Percentiles rank a stretch among this genome's conserved stretches.
These are phyloP conservation scores for Penicillium sp. DNA, from an alignment of 2,329 filamentous ascomycete species.

Conservation along the genomic window DNA sequence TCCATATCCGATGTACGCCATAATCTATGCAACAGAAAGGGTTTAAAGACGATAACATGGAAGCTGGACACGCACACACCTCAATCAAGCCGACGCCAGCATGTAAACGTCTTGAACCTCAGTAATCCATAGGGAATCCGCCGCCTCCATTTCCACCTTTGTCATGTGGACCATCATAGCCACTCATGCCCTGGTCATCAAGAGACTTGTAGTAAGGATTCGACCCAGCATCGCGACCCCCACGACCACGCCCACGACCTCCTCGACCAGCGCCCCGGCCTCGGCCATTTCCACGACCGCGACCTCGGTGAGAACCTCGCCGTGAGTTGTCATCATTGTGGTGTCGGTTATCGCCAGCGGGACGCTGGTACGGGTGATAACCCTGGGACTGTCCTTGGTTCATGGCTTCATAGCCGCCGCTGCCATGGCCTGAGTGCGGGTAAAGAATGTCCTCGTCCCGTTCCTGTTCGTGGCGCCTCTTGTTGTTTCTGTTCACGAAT, in stretches of 20 bases:
- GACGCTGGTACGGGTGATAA: conserved; percentile 36
- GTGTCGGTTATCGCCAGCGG: conserved; percentile 39
- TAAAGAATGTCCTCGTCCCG: conserved; percentile 58
- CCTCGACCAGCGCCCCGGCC: conserved; percentile 47
- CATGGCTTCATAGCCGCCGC: conserved; percentile 31
- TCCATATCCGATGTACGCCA: not conserved
- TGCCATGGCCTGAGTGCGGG: conserved; percentile 31
- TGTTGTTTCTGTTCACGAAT: conserved; percentile 65
- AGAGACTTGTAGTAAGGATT: conserved; percentile 67
- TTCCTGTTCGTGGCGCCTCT: conserved; percentile 64
- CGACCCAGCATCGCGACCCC: conserved; percentile 51
- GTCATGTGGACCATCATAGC: conserved; percentile 41
- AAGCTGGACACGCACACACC: not conserved
- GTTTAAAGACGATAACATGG: not conserved
- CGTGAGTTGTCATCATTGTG: conserved; percentile 54
- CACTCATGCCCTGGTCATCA: conserved; percentile 60
- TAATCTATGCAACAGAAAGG: not conserved
- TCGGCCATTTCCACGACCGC: conserved; percentile 48
- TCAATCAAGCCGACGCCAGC: not conserved
- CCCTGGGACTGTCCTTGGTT: conserved; percentile 30
- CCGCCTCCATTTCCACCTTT: conserved; percentile 36
- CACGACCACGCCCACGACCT: conserved; percentile 53
- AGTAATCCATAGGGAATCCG: conserved; percentile 51
- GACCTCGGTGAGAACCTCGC: conserved; percentile 41
- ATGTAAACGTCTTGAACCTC: conserved; percentile 13